These are phyloP conservation scores for Lasiodiplodia citricola DNA, from an alignment of 2,329 filamentous ascomycete genomes.

Conservation along the genomic window DNA sequence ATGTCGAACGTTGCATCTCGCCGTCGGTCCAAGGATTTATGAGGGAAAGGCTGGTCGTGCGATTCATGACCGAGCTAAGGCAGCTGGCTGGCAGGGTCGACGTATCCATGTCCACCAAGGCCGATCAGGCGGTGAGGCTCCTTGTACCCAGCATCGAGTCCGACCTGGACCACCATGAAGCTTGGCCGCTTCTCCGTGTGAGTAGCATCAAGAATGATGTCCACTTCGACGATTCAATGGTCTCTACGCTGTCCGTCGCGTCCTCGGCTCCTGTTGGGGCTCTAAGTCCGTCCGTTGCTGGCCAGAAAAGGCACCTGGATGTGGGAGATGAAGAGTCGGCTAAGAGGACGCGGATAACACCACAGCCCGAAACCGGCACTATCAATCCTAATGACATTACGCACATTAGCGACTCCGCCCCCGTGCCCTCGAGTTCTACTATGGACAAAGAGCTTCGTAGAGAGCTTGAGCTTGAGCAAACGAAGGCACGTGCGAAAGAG, in stretches of 20 bases:
- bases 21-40: slow-evolving; percentile 16
- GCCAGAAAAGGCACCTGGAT: slow-evolving; percentile 31
- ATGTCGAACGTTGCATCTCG: slow-evolving; percentile 49
- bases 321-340: slow-evolving; percentile 22
- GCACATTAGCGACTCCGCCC: slow-evolving; percentile 9
- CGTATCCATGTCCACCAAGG: slow-evolving; percentile 36
- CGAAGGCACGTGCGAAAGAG: slow-evolving; percentile 35
- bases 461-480: slow-evolving; percentile 32
- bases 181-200: slow-evolving; percentile 29
- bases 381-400: slow-evolving; percentile 17
- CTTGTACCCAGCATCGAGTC: slow-evolving; percentile 36
- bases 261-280: slow-evolving; percentile 6
- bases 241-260: slow-evolving; percentile 1
- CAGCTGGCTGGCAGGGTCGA: slow-evolving; percentile 42
- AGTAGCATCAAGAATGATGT: slow-evolving; percentile 15
- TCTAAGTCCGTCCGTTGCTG: neutral
- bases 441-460: neutral
- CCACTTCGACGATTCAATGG: slow-evolving; percentile 6
- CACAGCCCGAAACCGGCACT: slow-evolving; percentile 15
- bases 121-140: slow-evolving; percentile 34
- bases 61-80: slow-evolving; percentile 41
- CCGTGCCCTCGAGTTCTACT: neutral
- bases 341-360: slow-evolving; percentile 35
- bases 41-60: slow-evolving; percentile 43
- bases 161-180: slow-evolving; percentile 23